Base-by-base conservation (phyloP, 768 basidiomycete genomes). In the Rhodotorula paludigena region DNA sequence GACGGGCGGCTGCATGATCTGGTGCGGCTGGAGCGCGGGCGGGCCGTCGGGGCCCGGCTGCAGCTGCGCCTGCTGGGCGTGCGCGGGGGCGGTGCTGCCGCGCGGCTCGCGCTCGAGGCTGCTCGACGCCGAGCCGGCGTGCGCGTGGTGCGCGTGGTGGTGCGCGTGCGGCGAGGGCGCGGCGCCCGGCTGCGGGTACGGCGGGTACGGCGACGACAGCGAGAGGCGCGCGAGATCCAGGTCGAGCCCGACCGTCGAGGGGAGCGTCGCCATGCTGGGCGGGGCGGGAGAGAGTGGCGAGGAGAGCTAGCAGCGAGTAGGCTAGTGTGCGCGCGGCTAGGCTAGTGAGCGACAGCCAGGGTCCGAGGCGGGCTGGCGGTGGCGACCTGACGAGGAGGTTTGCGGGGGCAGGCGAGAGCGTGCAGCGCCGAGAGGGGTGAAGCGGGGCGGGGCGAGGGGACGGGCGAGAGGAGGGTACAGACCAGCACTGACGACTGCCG, bases 1-100 rank as follows among this genome's bases (percentile, higher is more conserved):
- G 21, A 68, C 11, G 2, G 67, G 67, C 12, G 67, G 67, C 54
- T 68, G 68, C 63, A 69, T 61, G 51, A 69, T 48, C 60, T 69
- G 68, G 52, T 69, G 68, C 44, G 68, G 68, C 41, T 60, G 59
- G 39, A 69, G 42, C 21, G 18, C 10, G n/a, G 45, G n/a, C 45
- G 45, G n/a, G 12, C 23, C 23, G 44, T 11, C 16, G 45, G 16
- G 25, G 45, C 15, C 16, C 25, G 4, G 45, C 15, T 12, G n/a
- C 45, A n/a, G 45, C 25, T 15, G 25, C 11, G 45, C 20, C 51
- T 52, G 51, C n/a, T n/a, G n/a, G n/a, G n/a, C n/a, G n/a, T n/a
- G n/a, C n/a, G 30, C 28, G 20, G n/a, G n/a, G 33, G 33, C 7
- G 52, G 23, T 35, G 52, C 32, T 7, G 51, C 21, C 35, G 35